A percentile compares a stretch with the other conserved stretches of the same genome.
Conservation (phyloP, 2,329 filamentous ascomycete genomes). For the Diplodia sapinea region DNA sequence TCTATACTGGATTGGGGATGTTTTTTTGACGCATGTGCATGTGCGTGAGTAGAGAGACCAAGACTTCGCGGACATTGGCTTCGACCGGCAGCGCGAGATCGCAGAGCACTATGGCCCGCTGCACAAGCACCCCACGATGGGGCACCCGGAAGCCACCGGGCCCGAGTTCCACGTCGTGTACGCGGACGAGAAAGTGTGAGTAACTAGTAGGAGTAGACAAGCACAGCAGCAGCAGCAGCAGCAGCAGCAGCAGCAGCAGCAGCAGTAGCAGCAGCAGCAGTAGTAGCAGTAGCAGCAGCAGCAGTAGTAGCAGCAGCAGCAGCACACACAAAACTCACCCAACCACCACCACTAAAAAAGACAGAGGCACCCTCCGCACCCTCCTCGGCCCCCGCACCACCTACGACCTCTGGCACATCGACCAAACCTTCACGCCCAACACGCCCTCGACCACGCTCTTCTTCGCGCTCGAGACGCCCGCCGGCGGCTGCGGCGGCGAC, state of each 20-base stretch:
- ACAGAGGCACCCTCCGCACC: constrained; percentile 21
- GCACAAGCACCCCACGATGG: constrained; percentile 22
- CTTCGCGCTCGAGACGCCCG: constrained; percentile 2
- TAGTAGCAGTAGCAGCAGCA: not conserved
- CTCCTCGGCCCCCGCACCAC: constrained; percentile 16
- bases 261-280: too few species aligned
- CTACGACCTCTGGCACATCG: constrained; percentile 28
- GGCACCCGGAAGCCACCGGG: constrained; percentile 6
- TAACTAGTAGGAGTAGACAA: too few species aligned
- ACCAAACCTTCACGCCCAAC: constrained; percentile 26
- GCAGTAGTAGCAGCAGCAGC: too few species aligned
- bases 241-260: not conserved
- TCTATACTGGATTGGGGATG: too few species aligned
- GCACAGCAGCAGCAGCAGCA: not conserved
- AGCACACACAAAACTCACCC: too few species aligned
- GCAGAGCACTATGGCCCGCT: constrained; percentile 51
- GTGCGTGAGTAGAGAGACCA: constrained; percentile 43
- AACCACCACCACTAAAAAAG: not conserved
- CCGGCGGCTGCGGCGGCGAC: constrained; percentile 11
- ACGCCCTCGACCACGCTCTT: not conserved
- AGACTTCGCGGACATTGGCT: constrained; percentile 55
- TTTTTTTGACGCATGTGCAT: not conserved
- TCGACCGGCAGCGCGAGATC: constrained; percentile 51
- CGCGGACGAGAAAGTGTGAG: constrained; percentile 25
- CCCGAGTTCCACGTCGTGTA: constrained; percentile 27